These are phyloP conservation scores for Saccharomycopsis crataegensis DNA, from an alignment of 1,139 yeast species.

Conservation along the genomic window DNA sequence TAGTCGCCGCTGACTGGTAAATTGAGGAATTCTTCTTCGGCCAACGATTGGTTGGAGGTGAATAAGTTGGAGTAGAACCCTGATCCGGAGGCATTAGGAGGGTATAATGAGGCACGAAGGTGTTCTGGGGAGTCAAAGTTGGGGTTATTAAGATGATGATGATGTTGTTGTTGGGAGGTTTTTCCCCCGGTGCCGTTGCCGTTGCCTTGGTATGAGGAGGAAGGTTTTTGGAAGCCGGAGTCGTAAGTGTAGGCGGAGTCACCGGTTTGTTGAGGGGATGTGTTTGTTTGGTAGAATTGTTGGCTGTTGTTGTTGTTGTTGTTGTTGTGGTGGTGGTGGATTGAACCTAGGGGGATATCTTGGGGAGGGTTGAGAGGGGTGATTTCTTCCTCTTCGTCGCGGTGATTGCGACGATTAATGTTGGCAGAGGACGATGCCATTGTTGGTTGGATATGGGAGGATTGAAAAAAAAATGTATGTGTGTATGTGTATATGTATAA, in stretches of 20 bases:
- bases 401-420: too few species aligned
- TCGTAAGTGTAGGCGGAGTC: not conserved
- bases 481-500: too few species aligned
- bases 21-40: conserved; percentile 17
- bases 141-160: conserved; percentile 1
- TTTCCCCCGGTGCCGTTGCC: not conserved
- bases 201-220: not conserved
- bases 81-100: conserved; percentile 15
- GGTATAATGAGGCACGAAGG: conserved; percentile 17
- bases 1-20: conserved; percentile 19
- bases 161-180: not conserved
- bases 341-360: too few species aligned
- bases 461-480: too few species aligned
- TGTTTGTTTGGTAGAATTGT: too few species aligned
- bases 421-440: too few species aligned
- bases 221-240: not conserved
- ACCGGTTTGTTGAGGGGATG: not conserved
- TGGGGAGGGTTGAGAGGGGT: too few species aligned
- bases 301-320: too few species aligned
- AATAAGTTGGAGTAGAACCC: conserved; percentile 18
- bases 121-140: conserved; percentile 14
- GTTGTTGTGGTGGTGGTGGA: too few species aligned
- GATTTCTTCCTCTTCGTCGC: too few species aligned
- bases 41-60: conserved; percentile 15
- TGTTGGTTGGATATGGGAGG: too few species aligned